phyloP scores from a whole-genome alignment of 2,329 filamentous ascomycete species.

The Sarocladium brachiariae region DNA sequence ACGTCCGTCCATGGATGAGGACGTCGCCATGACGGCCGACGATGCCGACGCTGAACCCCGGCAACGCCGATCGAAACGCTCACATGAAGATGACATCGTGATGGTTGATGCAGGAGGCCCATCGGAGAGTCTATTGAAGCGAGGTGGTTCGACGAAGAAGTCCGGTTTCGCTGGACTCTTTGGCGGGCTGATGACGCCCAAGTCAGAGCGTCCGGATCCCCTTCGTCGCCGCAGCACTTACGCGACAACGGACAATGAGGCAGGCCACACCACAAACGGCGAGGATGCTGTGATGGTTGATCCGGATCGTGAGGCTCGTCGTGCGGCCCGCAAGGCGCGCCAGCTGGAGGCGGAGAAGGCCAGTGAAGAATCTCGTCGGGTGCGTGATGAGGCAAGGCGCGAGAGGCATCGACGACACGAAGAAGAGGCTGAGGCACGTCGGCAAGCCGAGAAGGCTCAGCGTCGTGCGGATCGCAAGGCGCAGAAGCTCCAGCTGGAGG shows the following conservation, averaged over 20 bases:
- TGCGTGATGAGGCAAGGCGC: slow-evolving; percentile 49
- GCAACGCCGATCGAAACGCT: slow-evolving; percentile 24
- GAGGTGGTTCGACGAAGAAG: slow-evolving; percentile 36
- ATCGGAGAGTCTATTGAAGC: slow-evolving; percentile 26
- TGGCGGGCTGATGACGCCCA: slow-evolving; percentile 42
- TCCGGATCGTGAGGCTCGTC: slow-evolving; percentile 53
- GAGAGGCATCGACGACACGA: slow-evolving; percentile 50
- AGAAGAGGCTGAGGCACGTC: slow-evolving; percentile 36
- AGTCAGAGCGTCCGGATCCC: slow-evolving; percentile 27
- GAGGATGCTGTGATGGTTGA: slow-evolving; percentile 42
- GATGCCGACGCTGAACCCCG: slow-evolving; percentile 27
- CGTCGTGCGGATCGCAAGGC: slow-evolving; percentile 48
- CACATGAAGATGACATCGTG: slow-evolving; percentile 30
- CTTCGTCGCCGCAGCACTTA: slow-evolving; percentile 43
- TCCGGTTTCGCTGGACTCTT: slow-evolving; percentile 55
- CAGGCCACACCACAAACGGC: slow-evolving; percentile 43
- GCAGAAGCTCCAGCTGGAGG: slow-evolving; percentile 40
- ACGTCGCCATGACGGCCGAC: slow-evolving; percentile 5
- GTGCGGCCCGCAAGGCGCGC: slow-evolving; percentile 54
- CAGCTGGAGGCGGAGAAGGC: slow-evolving; percentile 40
- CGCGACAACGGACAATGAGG: slow-evolving; percentile 44
- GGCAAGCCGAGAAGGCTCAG: slow-evolving; percentile 43
- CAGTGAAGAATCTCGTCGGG: slow-evolving; percentile 47
- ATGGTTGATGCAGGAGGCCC: slow-evolving; percentile 29
- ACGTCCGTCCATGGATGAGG: slow-evolving; percentile 18